Percentiles rank a stretch among this genome's conserved stretches.
phyloP scores from a whole-genome alignment of 2,329 filamentous ascomycete genomes.

The Berkeleyomyces basicola region DNA sequence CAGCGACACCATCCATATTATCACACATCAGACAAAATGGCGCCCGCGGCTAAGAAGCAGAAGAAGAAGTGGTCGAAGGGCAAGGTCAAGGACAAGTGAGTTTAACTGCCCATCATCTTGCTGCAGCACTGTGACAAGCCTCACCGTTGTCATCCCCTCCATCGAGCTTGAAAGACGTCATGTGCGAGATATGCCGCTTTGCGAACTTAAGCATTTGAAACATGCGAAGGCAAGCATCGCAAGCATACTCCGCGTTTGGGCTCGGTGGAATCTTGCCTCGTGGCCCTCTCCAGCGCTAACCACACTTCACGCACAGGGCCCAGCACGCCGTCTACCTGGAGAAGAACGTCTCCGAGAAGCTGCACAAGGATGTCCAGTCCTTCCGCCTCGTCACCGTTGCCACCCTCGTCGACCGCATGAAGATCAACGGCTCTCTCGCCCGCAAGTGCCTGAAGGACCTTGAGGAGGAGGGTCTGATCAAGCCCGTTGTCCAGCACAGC shows the following conservation, averaged over 20 bases:
- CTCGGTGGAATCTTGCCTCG: background rate
- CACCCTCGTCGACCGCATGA: slow-evolving; percentile 96
- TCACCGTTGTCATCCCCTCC: background rate
- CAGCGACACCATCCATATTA: slow-evolving; percentile 14
- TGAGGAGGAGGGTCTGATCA: slow-evolving; percentile 97
- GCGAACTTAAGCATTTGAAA: background rate
- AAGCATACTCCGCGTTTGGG: background rate
- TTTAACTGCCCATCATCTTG: background rate
- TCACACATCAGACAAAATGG: slow-evolving; percentile 27
- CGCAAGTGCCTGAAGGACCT: slow-evolving; percentile 78
- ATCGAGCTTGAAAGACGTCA: too few relatives aligned
- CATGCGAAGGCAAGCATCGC: background rate
- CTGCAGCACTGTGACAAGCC: background rate
- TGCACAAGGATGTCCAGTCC: slow-evolving; percentile 99
- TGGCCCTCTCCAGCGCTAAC: slow-evolving; percentile 6
- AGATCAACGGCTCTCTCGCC: slow-evolving; percentile 98
- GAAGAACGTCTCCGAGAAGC: slow-evolving; percentile 93
- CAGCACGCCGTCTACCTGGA: slow-evolving; percentile 98
- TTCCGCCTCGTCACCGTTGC: slow-evolving; percentile 99
- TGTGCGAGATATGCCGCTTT: too few relatives aligned
- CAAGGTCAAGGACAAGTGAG: slow-evolving; percentile 88
- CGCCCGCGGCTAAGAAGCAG: slow-evolving; percentile 33
- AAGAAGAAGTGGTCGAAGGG: slow-evolving; percentile 37
- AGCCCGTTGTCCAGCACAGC: slow-evolving; percentile 91
- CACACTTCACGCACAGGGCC: slow-evolving; percentile 34